Evolutionary conservation across 371 early-diverging fungal species (phyloP).

Genomic region (Umbelopsis sp.): DNA sequence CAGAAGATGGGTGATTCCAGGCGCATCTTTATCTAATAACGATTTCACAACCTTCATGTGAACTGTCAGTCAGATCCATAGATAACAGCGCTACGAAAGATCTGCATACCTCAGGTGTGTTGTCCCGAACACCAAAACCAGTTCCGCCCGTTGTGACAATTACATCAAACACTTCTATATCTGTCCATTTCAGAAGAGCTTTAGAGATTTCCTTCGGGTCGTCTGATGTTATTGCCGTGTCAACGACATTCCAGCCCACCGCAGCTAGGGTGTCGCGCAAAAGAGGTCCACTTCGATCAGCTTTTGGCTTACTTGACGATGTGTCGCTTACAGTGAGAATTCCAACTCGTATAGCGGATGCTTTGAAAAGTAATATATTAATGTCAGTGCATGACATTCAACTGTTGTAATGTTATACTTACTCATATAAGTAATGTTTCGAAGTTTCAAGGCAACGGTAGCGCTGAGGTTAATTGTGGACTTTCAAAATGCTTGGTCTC

Average conservation of each 20-base stretch:
- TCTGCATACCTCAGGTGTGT: constrained; percentile 79
- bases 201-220: constrained; percentile 53
- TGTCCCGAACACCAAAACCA: constrained; percentile 85
- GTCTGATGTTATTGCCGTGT: constrained; percentile 58
- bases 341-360: background rate
- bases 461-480: too few species aligned
- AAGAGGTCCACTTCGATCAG: constrained; percentile 70
- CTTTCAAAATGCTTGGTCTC: too few species aligned
- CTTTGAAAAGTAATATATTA: background rate
- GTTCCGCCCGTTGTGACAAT: constrained; percentile 95
- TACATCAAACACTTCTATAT: constrained; percentile 55
- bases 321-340: constrained; percentile 62
- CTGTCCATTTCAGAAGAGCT: constrained; percentile 56
- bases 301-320: constrained; percentile 49
- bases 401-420: background rate
- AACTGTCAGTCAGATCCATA: background rate
- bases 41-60: constrained; percentile 67
- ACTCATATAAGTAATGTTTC: background rate
- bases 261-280: constrained; percentile 40
- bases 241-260: constrained; percentile 37
- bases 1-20: constrained; percentile 81
- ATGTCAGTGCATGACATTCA: background rate
- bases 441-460: too few species aligned
- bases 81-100: background rate
- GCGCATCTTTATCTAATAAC: constrained; percentile 69